These are phyloP conservation scores for Salix caprea DNA, from an alignment of 345 rosid genomes.

Conservation along the genomic window DNA sequence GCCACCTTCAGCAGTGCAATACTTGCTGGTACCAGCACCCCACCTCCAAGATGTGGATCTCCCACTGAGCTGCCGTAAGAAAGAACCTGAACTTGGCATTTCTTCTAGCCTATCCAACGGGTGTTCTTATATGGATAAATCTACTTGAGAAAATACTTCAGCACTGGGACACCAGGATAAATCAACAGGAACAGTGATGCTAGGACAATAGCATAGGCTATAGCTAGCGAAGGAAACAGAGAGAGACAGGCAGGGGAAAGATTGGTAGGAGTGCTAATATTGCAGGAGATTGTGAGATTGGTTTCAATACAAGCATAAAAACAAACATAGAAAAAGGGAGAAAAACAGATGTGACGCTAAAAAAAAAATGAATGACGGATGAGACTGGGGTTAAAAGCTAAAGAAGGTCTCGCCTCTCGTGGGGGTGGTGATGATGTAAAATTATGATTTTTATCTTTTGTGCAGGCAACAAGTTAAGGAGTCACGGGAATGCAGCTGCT, in stretches of 20 bases:
- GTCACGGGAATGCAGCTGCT: slow-evolving; percentile 29
- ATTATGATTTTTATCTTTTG: slow-evolving; percentile 11
- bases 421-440: slow-evolving; percentile 25
- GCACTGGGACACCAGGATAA: not conserved
- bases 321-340: not conserved
- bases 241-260: not conserved
- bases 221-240: not conserved
- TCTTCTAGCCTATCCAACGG: not conserved
- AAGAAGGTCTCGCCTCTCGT: not conserved
- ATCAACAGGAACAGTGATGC: not conserved
- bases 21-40: slow-evolving; percentile 22
- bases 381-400: not conserved
- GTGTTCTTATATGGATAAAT: not conserved
- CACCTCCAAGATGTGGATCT: slow-evolving; percentile 57
- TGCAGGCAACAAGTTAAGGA: slow-evolving; percentile 15
- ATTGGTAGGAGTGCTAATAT: not conserved
- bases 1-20: slow-evolving; percentile 13
- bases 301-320: not conserved
- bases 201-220: not conserved
- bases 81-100: slow-evolving; percentile 44
- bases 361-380: slow-evolving; percentile 2
- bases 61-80: slow-evolving; percentile 57
- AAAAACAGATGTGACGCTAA: not conserved
- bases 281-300: not conserved
- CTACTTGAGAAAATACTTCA: no score